Conservation (phyloP, 306 rosid species). For the Psophocarpus tetragonolobus region DNA sequence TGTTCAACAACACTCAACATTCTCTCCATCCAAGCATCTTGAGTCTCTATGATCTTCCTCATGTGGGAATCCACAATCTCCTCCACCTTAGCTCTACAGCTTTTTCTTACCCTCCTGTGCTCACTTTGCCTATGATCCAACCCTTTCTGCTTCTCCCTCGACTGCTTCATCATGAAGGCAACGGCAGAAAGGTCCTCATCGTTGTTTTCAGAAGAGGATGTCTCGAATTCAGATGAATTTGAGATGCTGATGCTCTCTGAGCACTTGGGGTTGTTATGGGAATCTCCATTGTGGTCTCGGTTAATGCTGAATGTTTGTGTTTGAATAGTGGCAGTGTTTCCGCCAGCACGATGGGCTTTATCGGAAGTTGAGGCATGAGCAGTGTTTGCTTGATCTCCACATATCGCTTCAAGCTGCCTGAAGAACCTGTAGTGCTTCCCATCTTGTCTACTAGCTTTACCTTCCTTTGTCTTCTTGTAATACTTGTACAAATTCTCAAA, state of each 20-base stretch:
- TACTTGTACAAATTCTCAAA: constrained; percentile 88
- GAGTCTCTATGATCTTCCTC: constrained; percentile 63
- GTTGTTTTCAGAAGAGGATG: constrained; percentile 66
- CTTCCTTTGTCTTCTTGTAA: constrained; percentile 88
- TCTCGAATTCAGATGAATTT: constrained; percentile 63
- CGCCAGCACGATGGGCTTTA: constrained; percentile 10
- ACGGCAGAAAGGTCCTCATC: constrained; percentile 55
- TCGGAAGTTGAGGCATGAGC: constrained; percentile 38
- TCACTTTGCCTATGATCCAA: background rate
- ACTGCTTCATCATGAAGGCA: constrained; percentile 44
- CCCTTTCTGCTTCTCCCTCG: constrained; percentile 41
- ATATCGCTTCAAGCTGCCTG: constrained; percentile 80
- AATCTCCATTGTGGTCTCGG: constrained; percentile 29
- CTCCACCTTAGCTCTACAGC: constrained; percentile 60
- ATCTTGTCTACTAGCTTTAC: constrained; percentile 78
- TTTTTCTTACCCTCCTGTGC: constrained; percentile 36
- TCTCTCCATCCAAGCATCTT: constrained; percentile 75
- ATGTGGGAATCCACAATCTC: constrained; percentile 59
- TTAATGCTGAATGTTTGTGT: constrained; percentile 20
- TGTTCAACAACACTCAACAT: constrained; percentile 56
- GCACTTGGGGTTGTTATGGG: constrained; percentile 21
- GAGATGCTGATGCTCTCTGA: constrained; percentile 60
- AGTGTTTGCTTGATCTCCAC: constrained; percentile 47
- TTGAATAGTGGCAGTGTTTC: constrained; percentile 24
- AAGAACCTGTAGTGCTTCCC: constrained; percentile 86